Evolutionary conservation across 495 filamentous ascomycete genomes (phyloP).

Genomic region (Mytilinidion resinicola): DNA sequence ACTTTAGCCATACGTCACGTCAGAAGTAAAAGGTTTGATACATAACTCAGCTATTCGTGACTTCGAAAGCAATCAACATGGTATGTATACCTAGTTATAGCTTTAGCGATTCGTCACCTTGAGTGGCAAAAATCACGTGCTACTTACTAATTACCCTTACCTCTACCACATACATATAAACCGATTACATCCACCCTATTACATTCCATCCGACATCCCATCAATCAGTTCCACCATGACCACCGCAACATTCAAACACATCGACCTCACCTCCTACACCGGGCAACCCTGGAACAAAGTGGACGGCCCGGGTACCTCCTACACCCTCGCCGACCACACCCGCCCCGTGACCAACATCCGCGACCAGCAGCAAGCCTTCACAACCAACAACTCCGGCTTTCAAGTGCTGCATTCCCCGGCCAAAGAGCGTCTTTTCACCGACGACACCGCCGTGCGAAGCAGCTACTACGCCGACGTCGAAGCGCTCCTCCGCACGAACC

Average conservation of each 20-base stretch:
- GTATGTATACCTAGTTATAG: too few species aligned
- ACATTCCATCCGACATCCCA: background rate
- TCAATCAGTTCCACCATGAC: conserved; percentile 27
- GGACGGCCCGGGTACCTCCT: conserved; percentile 32
- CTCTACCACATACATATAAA: too few species aligned
- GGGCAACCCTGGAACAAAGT: conserved; percentile 36
- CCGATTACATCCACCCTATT: too few species aligned
- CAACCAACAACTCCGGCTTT: conserved; percentile 35
- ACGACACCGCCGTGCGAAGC: conserved; percentile 28
- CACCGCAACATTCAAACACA: conserved; percentile 36
- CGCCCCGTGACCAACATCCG: conserved; percentile 33
- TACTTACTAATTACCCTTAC: too few species aligned
- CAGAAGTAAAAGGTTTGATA: too few species aligned
- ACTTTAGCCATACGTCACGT: too few species aligned
- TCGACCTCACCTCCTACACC: conserved; percentile 27
- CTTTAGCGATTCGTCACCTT: too few species aligned
- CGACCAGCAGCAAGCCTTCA: conserved; percentile 20
- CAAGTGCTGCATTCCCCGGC: conserved; percentile 30
- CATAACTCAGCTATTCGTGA: too few species aligned
- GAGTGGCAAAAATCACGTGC: too few species aligned
- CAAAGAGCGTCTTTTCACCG: conserved; percentile 30
- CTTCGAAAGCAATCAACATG: too few species aligned
- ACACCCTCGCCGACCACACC: conserved; percentile 21
- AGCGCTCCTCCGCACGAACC: conserved; percentile 22
- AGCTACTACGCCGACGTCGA: conserved; percentile 36